These are phyloP conservation scores for Aspergillus cejpii DNA, from an alignment of 2,329 filamentous ascomycete species.

Conservation along the genomic window DNA sequence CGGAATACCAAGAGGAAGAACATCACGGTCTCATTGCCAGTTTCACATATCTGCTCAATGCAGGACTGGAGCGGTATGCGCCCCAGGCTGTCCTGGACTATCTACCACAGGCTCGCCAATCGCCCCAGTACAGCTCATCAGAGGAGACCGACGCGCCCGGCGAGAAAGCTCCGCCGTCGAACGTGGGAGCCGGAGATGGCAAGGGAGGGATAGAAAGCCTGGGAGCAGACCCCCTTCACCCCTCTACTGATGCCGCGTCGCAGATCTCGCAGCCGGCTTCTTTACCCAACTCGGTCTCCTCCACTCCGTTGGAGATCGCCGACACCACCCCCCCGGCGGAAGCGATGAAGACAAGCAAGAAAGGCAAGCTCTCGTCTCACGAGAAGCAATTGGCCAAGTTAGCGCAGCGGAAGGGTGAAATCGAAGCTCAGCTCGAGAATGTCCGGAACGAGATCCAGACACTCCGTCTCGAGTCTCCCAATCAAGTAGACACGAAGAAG, in stretches of 20 bases:
- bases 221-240: neutral
- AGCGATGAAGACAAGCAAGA: slow-evolving; percentile 23
- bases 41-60: slow-evolving; percentile 31
- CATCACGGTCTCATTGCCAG: slow-evolving; percentile 35
- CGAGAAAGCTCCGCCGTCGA: neutral
- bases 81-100: slow-evolving; percentile 47
- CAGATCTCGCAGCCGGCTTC: slow-evolving; percentile 7
- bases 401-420: slow-evolving; percentile 34
- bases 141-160: neutral
- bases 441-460: slow-evolving; percentile 32
- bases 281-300: slow-evolving; percentile 17
- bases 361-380: slow-evolving; percentile 30
- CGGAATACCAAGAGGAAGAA: slow-evolving; percentile 3
- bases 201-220: neutral
- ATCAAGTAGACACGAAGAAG: slow-evolving; percentile 1
- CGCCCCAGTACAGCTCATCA: slow-evolving; percentile 2
- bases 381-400: slow-evolving; percentile 43
- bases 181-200: neutral
- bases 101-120: slow-evolving; percentile 33
- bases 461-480: slow-evolving; percentile 14
- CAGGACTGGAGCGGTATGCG: slow-evolving; percentile 47
- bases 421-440: slow-evolving; percentile 35
- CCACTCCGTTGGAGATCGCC: slow-evolving; percentile 16
- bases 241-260: slow-evolving; percentile 7
- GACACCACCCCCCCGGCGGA: slow-evolving; percentile 20